Conservation (phyloP, 2,329 filamentous ascomycete species). For the Ophiostoma angusticollis region DNA sequence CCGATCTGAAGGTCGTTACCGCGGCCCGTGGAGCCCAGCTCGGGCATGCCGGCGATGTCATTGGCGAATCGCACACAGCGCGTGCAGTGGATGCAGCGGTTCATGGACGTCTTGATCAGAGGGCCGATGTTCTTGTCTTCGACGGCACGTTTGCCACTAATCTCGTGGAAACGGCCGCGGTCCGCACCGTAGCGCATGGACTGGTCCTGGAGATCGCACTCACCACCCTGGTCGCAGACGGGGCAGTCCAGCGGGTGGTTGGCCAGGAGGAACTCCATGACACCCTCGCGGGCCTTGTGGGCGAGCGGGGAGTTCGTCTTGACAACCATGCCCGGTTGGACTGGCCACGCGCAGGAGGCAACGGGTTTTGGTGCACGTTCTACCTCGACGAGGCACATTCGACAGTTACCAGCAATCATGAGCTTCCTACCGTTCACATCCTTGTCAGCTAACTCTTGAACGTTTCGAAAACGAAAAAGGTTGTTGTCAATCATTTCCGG, state of each 20-base stretch:
- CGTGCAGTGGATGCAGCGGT: conserved; percentile 98
- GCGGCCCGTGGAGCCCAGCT: conserved; percentile 86
- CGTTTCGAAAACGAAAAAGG: no score
- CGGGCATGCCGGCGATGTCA: conserved; percentile 88
- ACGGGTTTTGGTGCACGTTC: conserved; percentile 93
- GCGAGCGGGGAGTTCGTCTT: conserved; percentile 94
- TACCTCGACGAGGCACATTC: conserved; percentile 98
- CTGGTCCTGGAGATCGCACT: conserved; percentile 98
- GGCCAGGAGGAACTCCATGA: conserved; percentile 96
- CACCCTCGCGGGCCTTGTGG: conserved; percentile 95
- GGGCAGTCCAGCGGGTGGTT: conserved; percentile 95
- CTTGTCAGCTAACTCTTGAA: no score
- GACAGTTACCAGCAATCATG: conserved; percentile 98
- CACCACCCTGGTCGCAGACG: conserved; percentile 96
- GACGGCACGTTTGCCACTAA: conserved; percentile 89
- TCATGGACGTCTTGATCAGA: conserved; percentile 98
- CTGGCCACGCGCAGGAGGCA: conserved; percentile 96
- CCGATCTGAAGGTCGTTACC: conserved; percentile 97
- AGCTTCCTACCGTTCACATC: no score
- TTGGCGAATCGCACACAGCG: conserved; percentile 96
- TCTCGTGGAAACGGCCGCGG: conserved; percentile 90
- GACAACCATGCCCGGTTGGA: conserved; percentile 96
- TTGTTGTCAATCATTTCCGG: background rate
- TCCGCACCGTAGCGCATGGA: conserved; percentile 98
- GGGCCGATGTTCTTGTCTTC: conserved; percentile 99